phyloP scores from a whole-genome alignment of 805 yeast genomes.

The Pichia paraexigua region DNA sequence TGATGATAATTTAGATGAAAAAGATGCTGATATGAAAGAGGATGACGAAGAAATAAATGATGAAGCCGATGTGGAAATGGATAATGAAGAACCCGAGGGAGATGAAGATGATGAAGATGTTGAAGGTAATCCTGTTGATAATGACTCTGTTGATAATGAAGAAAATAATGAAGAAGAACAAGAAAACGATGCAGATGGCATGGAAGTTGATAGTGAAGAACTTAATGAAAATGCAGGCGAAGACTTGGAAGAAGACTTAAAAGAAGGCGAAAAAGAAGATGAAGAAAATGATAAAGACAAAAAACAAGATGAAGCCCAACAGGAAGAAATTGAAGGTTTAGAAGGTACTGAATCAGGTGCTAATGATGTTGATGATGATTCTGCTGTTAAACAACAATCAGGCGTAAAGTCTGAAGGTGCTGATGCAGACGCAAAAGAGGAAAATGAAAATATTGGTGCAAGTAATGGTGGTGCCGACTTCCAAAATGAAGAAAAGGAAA shows the following conservation, averaged over 20 bases:
- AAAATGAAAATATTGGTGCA: slow-evolving; percentile 59
- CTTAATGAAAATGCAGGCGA: slow-evolving; percentile 25
- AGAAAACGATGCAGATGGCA: slow-evolving; percentile 16
- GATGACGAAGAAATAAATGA: slow-evolving; percentile 14
- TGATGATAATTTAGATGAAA: slow-evolving; percentile 23
- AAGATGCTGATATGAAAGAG: slow-evolving; percentile 20
- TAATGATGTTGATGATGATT: slow-evolving; percentile 27
- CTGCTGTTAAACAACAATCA: slow-evolving; percentile 28
- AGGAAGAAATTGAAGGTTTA: slow-evolving; percentile 25
- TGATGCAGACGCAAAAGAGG: slow-evolving; percentile 29
- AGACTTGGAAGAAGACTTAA: slow-evolving; percentile 25
- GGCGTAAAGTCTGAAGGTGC: slow-evolving; percentile 32
- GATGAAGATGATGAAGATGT: slow-evolving; percentile 22
- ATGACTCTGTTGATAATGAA: slow-evolving; percentile 21
- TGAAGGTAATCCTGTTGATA: slow-evolving; percentile 21
- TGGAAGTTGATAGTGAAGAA: slow-evolving; percentile 16
- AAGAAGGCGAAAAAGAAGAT: slow-evolving; percentile 18
- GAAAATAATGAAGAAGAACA: slow-evolving; percentile 28
- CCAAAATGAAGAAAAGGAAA: slow-evolving; percentile 35
- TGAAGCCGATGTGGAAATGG: slow-evolving; percentile 26
- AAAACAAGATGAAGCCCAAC: slow-evolving; percentile 23
- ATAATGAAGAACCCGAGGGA: slow-evolving; percentile 21
- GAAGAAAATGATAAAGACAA: slow-evolving; percentile 21
- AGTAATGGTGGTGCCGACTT: slow-evolving; percentile 41
- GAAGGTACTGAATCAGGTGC: slow-evolving; percentile 29